Evolutionary conservation across 257 asterid species (phyloP).

Genomic region (Capsicum baccatum): DNA sequence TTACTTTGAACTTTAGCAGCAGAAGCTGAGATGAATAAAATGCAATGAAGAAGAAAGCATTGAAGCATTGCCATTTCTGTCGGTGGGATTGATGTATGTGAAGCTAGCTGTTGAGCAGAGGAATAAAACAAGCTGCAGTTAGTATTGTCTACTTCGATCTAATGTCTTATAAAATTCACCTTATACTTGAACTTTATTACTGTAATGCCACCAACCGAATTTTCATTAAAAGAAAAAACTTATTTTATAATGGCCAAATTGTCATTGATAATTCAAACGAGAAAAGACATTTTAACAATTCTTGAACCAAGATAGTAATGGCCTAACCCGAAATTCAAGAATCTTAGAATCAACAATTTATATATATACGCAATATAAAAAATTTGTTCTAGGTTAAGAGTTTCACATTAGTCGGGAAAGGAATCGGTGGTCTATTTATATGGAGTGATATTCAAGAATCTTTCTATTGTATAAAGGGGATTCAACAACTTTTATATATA

Average conservation of each 20-base stretch:
- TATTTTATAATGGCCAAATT: neutral
- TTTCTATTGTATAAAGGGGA: too few species aligned
- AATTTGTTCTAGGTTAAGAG: too few species aligned
- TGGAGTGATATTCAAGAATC: too few species aligned
- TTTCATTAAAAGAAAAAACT: neutral
- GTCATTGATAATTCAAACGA: neutral
- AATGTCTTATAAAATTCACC: slow-evolving; percentile 26
- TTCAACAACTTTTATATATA: too few species aligned
- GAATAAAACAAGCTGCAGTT: neutral
- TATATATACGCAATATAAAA: too few species aligned
- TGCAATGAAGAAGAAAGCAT: slow-evolving; percentile 32
- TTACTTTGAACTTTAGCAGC: slow-evolving; percentile 49
- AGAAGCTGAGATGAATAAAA: slow-evolving; percentile 34
- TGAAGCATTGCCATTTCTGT: slow-evolving; percentile 23
- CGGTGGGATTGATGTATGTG: slow-evolving; percentile 13
- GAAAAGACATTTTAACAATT: too few species aligned
- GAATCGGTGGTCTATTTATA: too few species aligned
- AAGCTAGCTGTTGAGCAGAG: slow-evolving; percentile 30
- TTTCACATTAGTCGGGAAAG: too few species aligned
- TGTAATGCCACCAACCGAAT: slow-evolving; percentile 26
- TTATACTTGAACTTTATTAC: slow-evolving; percentile 33
- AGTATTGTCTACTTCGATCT: slow-evolving; percentile 40
- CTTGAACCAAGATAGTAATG: too few species aligned
- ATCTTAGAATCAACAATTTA: too few species aligned
- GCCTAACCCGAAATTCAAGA: too few species aligned